phyloP scores from a whole-genome alignment of 768 basidiomycete genomes.

The Amanita subjunquillea region DNA sequence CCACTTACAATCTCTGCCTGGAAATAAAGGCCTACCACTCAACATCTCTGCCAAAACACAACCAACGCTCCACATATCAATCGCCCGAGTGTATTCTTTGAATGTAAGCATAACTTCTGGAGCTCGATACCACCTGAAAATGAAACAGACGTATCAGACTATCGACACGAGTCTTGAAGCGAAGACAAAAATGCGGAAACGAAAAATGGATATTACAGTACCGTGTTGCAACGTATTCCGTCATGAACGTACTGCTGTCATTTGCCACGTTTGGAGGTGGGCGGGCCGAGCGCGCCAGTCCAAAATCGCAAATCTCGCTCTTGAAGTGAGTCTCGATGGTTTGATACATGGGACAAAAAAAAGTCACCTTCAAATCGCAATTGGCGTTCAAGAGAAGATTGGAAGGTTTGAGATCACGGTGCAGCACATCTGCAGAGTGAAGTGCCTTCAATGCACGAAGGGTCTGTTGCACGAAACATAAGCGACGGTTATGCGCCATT shows the following conservation, averaged over 20 bases:
- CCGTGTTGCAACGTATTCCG: conserved; percentile 82
- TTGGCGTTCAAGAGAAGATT: conserved; percentile 85
- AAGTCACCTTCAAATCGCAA: conserved; percentile 69
- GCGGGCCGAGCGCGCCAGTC: conserved; percentile 37
- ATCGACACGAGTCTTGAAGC: not conserved
- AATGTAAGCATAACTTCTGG: conserved; percentile 94
- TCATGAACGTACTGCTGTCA: conserved; percentile 41
- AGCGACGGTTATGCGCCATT: conserved; percentile 19
- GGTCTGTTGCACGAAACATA: conserved; percentile 46
- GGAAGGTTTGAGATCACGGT: conserved; percentile 76
- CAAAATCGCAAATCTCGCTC: conserved; percentile 57
- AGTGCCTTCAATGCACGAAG: conserved; percentile 83
- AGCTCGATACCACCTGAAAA: conserved; percentile 66
- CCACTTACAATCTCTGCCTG: conserved; percentile 68
- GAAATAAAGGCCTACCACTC: conserved; percentile 75
- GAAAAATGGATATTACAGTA: conserved; percentile 3
- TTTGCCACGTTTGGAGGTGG: conserved; percentile 6
- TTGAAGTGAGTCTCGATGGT: not conserved
- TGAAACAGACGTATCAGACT: not conserved
- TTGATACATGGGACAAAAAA: too few relatives aligned
- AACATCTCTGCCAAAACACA: conserved; percentile 79
- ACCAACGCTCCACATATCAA: conserved; percentile 69
- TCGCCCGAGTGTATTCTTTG: conserved; percentile 81
- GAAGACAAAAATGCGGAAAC: not conserved
- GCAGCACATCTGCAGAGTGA: conserved; percentile 77